Conservation (phyloP, 2,329 filamentous ascomycete genomes). For the Neoascochyta sp. region DNA sequence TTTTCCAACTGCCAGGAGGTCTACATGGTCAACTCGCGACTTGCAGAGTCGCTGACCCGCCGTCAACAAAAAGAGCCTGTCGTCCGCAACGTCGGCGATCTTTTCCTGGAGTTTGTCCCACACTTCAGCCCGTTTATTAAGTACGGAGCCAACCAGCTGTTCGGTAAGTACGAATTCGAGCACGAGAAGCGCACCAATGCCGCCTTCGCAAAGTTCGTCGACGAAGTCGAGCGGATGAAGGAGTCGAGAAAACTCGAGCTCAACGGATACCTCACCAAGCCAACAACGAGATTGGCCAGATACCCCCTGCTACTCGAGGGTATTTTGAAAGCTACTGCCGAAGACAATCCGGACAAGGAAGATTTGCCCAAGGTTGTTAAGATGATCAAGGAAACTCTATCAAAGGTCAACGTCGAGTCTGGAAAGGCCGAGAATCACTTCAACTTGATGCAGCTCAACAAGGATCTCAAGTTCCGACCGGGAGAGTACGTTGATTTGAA, state of each 20-base stretch:
- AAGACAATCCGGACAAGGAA: constrained; percentile 82
- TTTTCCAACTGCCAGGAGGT: constrained; percentile 97
- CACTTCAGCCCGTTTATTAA: constrained; percentile 94
- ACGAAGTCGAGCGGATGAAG: constrained; percentile 92
- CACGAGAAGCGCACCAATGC: constrained; percentile 86
- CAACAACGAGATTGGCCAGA: constrained; percentile 87
- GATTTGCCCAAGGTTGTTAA: constrained; percentile 87
- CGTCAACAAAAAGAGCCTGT: constrained; percentile 88
- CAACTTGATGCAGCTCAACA: constrained; percentile 86
- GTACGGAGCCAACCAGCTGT: constrained; percentile 92
- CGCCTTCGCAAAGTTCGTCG: constrained; percentile 84
- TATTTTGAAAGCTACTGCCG: constrained; percentile 85
- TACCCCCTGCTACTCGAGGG: constrained; percentile 91
- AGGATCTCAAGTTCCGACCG: constrained; percentile 84
- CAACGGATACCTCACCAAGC: constrained; percentile 96
- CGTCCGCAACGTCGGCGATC: constrained; percentile 85
- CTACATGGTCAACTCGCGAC: constrained; percentile 81
- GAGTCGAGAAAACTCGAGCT: constrained; percentile 95
- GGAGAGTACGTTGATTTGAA: constrained; percentile 92
- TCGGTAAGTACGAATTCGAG: constrained; percentile 97
- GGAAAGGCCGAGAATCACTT: constrained; percentile 97
- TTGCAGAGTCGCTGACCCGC: constrained; percentile 83
- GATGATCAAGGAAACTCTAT: constrained; percentile 82
- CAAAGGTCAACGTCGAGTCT: constrained; percentile 87
- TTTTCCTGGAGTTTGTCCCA: constrained; percentile 88